phyloP scores from a whole-genome alignment of 2,329 filamentous ascomycete species.

The Colletotrichum sp. region DNA sequence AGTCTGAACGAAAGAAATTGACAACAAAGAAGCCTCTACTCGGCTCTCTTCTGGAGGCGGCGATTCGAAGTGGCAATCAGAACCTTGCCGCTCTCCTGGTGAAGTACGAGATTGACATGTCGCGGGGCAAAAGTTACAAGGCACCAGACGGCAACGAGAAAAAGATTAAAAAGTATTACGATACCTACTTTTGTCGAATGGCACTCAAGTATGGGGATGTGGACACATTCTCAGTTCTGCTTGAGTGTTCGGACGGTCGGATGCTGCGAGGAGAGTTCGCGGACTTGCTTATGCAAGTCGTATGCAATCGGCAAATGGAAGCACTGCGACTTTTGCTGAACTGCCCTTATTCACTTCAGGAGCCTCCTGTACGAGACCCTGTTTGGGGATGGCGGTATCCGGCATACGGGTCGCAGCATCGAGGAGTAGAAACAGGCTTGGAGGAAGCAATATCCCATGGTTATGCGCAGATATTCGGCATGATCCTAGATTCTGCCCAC shows the following conservation, averaged over 20 bases:
- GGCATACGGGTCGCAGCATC: background rate
- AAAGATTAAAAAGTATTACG: background rate
- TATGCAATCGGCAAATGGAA: background rate
- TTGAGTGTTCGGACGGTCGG: background rate
- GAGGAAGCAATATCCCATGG: background rate
- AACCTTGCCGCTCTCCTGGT: background rate
- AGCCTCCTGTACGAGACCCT: background rate
- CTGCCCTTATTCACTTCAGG: background rate
- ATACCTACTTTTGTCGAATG: background rate
- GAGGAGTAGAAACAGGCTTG: background rate
- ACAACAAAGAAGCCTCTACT: background rate
- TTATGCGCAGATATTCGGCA: background rate
- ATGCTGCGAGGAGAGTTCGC: background rate
- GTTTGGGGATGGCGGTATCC: background rate
- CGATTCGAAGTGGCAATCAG: background rate
- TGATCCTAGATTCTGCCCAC: background rate
- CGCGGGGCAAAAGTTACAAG: background rate
- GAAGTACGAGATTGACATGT: background rate
- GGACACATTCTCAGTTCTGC: background rate
- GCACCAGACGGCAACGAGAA: background rate
- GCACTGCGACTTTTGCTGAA: background rate
- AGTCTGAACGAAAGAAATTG: background rate
- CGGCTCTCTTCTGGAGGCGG: conserved; percentile 1
- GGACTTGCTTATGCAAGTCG: background rate
- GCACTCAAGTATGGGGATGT: background rate